Base-by-base conservation (phyloP, 345 rosid genomes). In the Brassica rapa region DNA sequence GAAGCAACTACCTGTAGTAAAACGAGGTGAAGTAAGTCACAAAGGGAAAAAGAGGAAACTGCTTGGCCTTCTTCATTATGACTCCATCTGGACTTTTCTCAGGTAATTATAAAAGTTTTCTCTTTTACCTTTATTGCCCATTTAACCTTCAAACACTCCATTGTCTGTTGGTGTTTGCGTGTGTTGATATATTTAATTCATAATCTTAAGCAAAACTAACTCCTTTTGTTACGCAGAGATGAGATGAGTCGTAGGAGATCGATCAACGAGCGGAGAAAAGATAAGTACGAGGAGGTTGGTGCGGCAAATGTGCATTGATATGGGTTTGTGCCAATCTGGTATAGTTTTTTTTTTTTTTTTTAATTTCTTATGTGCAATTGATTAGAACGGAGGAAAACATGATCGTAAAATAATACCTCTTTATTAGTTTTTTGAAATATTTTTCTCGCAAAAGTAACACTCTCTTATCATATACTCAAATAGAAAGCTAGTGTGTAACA, bases 1-100 rank as follows among this genome's bases (percentile, higher is more conserved):
- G 78, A 95, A 91, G 78, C 97, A 95, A 84, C 87, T 95, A 80
- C 97, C 98, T 0, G 94, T 95, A 53, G 93, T 95, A 33, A 88
- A 83, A 86, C 91, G 76, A 64, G 83, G 84, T 23, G 84, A 90
- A 74, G 90, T 86, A 12, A 80, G 79, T 70, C 82, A 79, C 57
- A 95, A 87, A 78, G 94, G 84, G 46, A 82, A 89, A 82, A 86
- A 84, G 82, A 89, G 87, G 53, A 89, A 86, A 76, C 68, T 91
- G 62, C 80, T 91, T 29, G 99, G 90, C 39, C 73, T 92, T 80
- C 89, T 95, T 82, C 88, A 93, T 81, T 89, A 95, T 29, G 96
- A 91, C 77, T 82, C 89, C 37, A 86, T 95, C 33, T 78, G 87
- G 89, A 75, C 79, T 37, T 87, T 86, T 83, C 87, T 95, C 83